Evolutionary conservation across 148 eudicot genomes (phyloP).

Genomic region (Nyssa sinensis): DNA sequence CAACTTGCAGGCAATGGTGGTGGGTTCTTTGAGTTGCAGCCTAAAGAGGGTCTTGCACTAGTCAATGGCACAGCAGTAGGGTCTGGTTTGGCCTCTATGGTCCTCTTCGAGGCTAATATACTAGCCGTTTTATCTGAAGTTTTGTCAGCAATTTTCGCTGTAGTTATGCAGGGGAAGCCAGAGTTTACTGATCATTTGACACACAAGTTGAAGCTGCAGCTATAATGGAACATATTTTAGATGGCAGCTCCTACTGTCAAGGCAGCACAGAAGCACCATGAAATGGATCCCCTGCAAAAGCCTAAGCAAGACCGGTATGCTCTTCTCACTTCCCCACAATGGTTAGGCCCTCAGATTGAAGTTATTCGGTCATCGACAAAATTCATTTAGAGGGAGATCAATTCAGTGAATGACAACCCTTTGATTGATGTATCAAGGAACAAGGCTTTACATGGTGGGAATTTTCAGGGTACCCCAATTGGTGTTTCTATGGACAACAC

Average conservation of each 20-base stretch:
- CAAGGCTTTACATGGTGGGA: slow-evolving; percentile 27
- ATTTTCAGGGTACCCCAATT: slow-evolving; percentile 28
- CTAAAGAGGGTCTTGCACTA: slow-evolving; percentile 10
- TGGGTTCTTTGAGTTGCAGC: slow-evolving; percentile 14
- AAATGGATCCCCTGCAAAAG: slow-evolving; percentile 26
- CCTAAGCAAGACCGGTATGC: slow-evolving; percentile 29
- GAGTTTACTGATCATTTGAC: slow-evolving; percentile 28
- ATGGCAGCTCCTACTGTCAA: slow-evolving; percentile 15
- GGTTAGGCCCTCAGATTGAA: slow-evolving; percentile 19
- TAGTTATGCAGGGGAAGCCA: slow-evolving; percentile 21
- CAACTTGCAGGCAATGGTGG: slow-evolving; percentile 1
- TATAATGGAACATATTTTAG: slow-evolving; percentile 23
- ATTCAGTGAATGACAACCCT: slow-evolving; percentile 25
- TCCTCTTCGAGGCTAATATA: slow-evolving; percentile 18
- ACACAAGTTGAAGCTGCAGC: slow-evolving; percentile 21
- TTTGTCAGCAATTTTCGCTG: slow-evolving; percentile 25
- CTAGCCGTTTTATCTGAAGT: slow-evolving; percentile 20
- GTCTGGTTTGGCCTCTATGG: slow-evolving; percentile 22
- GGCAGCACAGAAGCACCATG: slow-evolving; percentile 19
- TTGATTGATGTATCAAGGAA: slow-evolving; percentile 24
- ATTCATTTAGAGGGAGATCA: slow-evolving; percentile 25
- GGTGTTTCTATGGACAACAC: slow-evolving; percentile 31
- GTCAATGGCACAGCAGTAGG: slow-evolving; percentile 17
- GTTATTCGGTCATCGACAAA: slow-evolving; percentile 24
- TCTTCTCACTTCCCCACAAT: slow-evolving; percentile 22